A percentile compares a stretch with the other conserved stretches of the same genome.
Evolutionary conservation across 768 basidiomycete genomes (phyloP).

Genomic region (Suillus placidus): DNA sequence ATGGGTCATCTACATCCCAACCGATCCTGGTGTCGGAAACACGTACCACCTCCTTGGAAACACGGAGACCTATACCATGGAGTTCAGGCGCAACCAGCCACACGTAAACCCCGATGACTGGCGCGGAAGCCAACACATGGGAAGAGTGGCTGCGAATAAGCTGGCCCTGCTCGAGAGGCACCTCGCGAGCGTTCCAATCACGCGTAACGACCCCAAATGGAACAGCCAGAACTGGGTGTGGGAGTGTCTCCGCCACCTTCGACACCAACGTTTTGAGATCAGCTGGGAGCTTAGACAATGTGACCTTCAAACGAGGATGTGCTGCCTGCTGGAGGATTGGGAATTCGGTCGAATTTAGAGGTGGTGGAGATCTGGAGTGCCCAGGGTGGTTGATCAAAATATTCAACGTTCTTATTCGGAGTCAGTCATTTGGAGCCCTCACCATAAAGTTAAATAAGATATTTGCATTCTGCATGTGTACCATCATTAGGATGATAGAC

Average conservation of each 20-base stretch:
- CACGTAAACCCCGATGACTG: slow-evolving; percentile 21
- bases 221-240: slow-evolving; percentile 26
- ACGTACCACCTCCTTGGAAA: slow-evolving; percentile 31
- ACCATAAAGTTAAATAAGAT: neutral
- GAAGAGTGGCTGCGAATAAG: slow-evolving; percentile 20
- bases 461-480: neutral
- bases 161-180: slow-evolving; percentile 21
- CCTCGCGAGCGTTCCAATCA: slow-evolving; percentile 15
- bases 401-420: too few species aligned
- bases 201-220: neutral
- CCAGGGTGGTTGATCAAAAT: neutral
- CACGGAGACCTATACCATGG: slow-evolving; percentile 26
- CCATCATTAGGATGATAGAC: neutral
- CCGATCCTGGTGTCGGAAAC: slow-evolving; percentile 21
- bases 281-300: slow-evolving; percentile 19
- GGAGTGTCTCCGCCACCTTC: slow-evolving; percentile 20
- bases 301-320: slow-evolving; percentile 29
- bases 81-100: slow-evolving; percentile 12
- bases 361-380: neutral
- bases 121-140: slow-evolving; percentile 25
- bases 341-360: neutral
- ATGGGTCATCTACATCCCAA: slow-evolving; percentile 36
- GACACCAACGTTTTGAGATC: slow-evolving; percentile 16
- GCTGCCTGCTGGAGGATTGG: slow-evolving; percentile 24
- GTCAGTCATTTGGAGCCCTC: neutral